Conservation (phyloP, 192 early-diverging fungal genomes). For the Coemansia sp. region DNA sequence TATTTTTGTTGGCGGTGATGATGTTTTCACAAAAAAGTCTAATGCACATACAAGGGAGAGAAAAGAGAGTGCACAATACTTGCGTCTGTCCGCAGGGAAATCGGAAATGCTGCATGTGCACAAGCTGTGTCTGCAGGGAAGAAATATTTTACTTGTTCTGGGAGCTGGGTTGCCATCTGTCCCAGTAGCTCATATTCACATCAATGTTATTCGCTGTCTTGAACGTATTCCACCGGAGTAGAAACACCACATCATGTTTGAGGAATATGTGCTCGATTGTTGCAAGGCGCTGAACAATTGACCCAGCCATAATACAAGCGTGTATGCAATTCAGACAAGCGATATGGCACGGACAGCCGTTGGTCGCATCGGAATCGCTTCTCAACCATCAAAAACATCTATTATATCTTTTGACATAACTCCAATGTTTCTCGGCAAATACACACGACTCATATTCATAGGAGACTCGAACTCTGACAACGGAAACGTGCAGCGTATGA, state of each 20-base stretch:
- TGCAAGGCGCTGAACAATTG: too few relatives aligned
- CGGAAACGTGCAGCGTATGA: conserved; percentile 46
- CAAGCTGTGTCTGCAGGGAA: neutral
- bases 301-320: too few relatives aligned
- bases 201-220: neutral
- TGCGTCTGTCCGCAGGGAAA: neutral
- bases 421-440: conserved; percentile 21
- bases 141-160: neutral
- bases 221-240: neutral
- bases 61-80: too few relatives aligned
- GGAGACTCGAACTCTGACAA: conserved; percentile 52
- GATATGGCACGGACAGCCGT: too few relatives aligned
- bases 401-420: neutral
- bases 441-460: conserved; percentile 35
- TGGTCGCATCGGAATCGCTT: too few relatives aligned
- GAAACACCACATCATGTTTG: too few relatives aligned
- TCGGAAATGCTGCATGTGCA: neutral
- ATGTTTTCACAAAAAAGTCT: too few relatives aligned
- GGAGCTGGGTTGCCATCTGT: too few relatives aligned
- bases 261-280: too few relatives aligned
- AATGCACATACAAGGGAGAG: too few relatives aligned
- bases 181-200: neutral
- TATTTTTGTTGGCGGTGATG: neutral
- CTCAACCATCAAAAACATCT: too few relatives aligned
- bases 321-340: too few relatives aligned